Evolutionary conservation across 2,329 filamentous ascomycete genomes (phyloP).

Genomic region (Meredithiella fracta): DNA sequence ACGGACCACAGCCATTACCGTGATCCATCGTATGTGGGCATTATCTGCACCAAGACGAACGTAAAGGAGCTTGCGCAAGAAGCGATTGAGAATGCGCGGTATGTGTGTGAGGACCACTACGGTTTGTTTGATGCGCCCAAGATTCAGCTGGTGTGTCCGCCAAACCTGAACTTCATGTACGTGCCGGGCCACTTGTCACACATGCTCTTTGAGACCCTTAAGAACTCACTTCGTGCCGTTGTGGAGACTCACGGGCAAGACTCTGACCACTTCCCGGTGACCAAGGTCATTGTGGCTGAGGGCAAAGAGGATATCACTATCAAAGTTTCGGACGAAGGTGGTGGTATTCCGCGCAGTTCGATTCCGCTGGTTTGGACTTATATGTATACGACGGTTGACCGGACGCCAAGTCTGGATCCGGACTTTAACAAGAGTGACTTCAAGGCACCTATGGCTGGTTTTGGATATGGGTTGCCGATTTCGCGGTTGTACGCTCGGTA

Average conservation of each 20-base stretch:
- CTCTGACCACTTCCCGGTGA: constrained; percentile 89
- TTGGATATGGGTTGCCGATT: constrained; percentile 94
- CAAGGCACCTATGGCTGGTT: constrained; percentile 97
- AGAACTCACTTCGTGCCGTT: constrained; percentile 92
- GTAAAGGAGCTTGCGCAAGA: constrained; percentile 88
- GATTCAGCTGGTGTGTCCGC: constrained; percentile 89
- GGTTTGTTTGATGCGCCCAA: constrained; percentile 93
- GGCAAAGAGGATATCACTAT: constrained; percentile 98
- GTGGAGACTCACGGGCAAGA: constrained; percentile 91
- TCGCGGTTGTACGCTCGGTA: constrained; percentile 88
- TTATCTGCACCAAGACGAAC: constrained; percentile 98
- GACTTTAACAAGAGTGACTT: constrained; percentile 99
- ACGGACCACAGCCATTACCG: constrained; percentile 81
- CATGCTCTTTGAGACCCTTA: constrained; percentile 98
- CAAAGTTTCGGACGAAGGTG: constrained; percentile 93
- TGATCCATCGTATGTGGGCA: constrained; percentile 90
- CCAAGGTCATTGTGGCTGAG: constrained; percentile 93
- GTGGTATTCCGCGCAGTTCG: constrained; percentile 78
- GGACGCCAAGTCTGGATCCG: constrained; percentile 84
- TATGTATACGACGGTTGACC: constrained; percentile 98
- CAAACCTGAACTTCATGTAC: constrained; percentile 96
- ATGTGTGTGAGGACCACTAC: constrained; percentile 97
- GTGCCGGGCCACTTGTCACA: constrained; percentile 96
- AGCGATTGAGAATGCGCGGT: constrained; percentile 96
- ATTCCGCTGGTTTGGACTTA: constrained; percentile 99